Percentiles rank a stretch among this genome's conserved stretches.
Evolutionary conservation across 306 rosid species (phyloP).

Genomic region (Parietaria judaica): DNA sequence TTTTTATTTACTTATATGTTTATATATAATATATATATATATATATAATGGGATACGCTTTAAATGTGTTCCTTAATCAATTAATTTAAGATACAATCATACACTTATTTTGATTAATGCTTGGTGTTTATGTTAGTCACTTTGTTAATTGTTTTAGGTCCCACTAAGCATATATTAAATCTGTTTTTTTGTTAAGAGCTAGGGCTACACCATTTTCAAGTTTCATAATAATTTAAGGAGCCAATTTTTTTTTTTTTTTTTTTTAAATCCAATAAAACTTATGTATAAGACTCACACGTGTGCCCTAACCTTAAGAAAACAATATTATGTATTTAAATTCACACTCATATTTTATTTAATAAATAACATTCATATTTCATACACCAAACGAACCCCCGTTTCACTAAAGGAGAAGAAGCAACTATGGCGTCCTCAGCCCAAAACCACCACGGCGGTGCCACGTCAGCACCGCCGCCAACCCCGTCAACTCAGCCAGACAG

Average conservation of each 20-base stretch:
- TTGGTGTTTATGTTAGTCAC: background rate
- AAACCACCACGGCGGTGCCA: conserved; percentile 48
- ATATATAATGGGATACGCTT: too few relatives aligned
- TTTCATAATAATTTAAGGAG: background rate
- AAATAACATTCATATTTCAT: too few relatives aligned
- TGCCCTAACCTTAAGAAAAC: background rate
- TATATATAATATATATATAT: too few relatives aligned
- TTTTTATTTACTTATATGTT: too few relatives aligned
- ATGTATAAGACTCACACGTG: background rate
- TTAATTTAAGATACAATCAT: too few relatives aligned
- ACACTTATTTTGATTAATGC: background rate
- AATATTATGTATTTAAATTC: too few relatives aligned
- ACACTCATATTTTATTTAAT: too few relatives aligned
- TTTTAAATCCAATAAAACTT: background rate
- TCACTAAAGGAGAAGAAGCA: background rate
- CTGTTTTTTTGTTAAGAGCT: background rate
- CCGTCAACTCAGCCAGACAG: conserved; percentile 40
- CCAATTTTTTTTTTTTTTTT: too few relatives aligned
- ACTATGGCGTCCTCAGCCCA: conserved; percentile 55
- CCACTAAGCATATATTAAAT: background rate
- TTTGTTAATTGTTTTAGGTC: background rate
- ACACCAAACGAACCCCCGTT: background rate
- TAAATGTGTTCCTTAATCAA: too few relatives aligned
- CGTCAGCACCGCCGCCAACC: conserved; percentile 89
- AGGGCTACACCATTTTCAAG: background rate